A percentile compares a stretch with the other conserved stretches of the same genome.
These are phyloP conservation scores for Cladosporium sp. DNA, from an alignment of 2,329 filamentous ascomycete species.

Conservation along the genomic window DNA sequence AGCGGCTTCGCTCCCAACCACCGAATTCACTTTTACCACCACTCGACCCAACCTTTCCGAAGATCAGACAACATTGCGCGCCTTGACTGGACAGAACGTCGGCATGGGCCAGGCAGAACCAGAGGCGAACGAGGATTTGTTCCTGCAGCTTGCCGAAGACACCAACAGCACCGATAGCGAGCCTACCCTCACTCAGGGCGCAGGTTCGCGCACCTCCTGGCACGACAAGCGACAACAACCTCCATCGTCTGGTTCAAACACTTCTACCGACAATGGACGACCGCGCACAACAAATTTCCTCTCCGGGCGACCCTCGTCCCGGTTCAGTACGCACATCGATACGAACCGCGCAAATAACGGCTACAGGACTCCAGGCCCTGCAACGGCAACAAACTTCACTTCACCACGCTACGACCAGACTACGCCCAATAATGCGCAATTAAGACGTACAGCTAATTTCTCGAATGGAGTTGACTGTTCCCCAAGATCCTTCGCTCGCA, in stretches of 20 bases:
- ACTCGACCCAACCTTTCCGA: not conserved
- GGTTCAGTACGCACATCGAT: constrained; percentile 19
- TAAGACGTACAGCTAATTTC: constrained; percentile 20
- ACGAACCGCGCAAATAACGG: constrained; percentile 19
- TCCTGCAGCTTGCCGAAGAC: constrained; percentile 28
- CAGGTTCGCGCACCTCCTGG: constrained; percentile 55
- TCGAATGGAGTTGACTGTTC: constrained; percentile 20
- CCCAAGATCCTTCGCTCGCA: constrained; percentile 14
- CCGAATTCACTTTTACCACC: not conserved
- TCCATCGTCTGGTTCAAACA: constrained; percentile 4
- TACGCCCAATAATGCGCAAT: constrained; percentile 19
- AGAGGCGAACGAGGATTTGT: constrained; percentile 24
- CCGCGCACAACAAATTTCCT: constrained; percentile 21
- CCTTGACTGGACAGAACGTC: constrained; percentile 5
- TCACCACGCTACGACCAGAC: constrained; percentile 22
- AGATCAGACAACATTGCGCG: constrained; percentile 3
- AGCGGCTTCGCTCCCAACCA: not conserved
- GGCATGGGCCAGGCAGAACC: constrained; percentile 1
- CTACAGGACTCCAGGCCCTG: constrained; percentile 15
- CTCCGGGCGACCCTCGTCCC: constrained; percentile 18
- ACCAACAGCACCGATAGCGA: constrained; percentile 14
- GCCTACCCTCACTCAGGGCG: constrained; percentile 6
- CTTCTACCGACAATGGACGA: constrained; percentile 14
- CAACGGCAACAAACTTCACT: constrained; percentile 13
- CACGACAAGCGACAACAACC: constrained; percentile 34